A percentile compares a stretch with the other conserved stretches of the same genome.
phyloP scores from a whole-genome alignment of 805 yeast genomes.

The Grigorovia jiainica region DNA sequence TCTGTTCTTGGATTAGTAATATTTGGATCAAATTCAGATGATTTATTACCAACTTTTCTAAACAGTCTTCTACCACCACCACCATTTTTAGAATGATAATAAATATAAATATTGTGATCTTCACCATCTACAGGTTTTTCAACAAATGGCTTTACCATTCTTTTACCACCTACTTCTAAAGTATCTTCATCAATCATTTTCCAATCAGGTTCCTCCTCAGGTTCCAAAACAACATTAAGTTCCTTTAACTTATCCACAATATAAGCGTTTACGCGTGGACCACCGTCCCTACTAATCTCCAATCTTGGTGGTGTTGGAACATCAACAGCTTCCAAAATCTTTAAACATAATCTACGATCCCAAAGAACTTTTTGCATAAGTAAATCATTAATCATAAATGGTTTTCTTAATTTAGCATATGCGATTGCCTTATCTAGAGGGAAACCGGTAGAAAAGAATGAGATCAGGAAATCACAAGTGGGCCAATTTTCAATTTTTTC shows the following conservation, averaged over 20 bases:
- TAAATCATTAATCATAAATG: conserved; percentile 80
- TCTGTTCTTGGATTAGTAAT: conserved; percentile 67
- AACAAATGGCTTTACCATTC: conserved; percentile 81
- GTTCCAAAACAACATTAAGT: conserved; percentile 44
- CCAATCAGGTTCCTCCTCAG: conserved; percentile 64
- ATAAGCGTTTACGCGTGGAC: conserved; percentile 73
- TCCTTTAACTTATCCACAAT: conserved; percentile 48
- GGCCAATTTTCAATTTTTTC: conserved; percentile 97
- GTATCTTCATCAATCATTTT: conserved; percentile 85
- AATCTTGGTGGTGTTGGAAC: conserved; percentile 87
- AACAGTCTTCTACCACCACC: conserved; percentile 96
- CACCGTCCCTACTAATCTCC: conserved; percentile 93
- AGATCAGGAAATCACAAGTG: conserved; percentile 88
- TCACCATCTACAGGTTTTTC: conserved; percentile 99
- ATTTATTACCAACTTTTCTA: conserved; percentile 93
- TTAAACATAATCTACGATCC: conserved; percentile 88
- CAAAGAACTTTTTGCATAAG: conserved; percentile 89
- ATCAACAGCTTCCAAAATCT: conserved; percentile 64
- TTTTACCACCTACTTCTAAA: conserved; percentile 60
- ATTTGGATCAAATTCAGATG: conserved; percentile 88
- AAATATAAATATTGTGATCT: conserved; percentile 91
- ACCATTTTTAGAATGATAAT: conserved; percentile 79
- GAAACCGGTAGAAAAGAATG: conserved; percentile 92
- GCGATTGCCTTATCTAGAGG: conserved; percentile 92
- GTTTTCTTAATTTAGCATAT: conserved; percentile 82